Percentiles rank a stretch among this genome's conserved stretches.
Conservation (phyloP, 2,329 filamentous ascomycete species). For the Colletotrichum sp. region DNA sequence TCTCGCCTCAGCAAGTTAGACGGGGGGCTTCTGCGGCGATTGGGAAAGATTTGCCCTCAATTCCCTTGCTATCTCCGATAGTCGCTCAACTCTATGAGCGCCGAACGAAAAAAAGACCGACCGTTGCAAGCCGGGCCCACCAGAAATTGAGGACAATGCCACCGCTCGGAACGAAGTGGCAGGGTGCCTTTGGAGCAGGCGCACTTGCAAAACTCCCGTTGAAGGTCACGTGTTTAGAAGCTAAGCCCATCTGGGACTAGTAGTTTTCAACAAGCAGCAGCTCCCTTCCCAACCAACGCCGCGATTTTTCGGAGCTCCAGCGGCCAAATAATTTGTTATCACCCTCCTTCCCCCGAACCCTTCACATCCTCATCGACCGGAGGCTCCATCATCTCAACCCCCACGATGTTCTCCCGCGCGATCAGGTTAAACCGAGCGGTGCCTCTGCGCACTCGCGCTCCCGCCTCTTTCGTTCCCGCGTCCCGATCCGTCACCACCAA, state of each 20-base stretch:
- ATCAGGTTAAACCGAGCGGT: constrained; percentile 66
- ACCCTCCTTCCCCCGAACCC: constrained; percentile 29
- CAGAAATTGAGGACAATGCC: neutral
- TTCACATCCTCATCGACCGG: constrained; percentile 34
- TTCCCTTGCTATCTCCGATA: constrained; percentile 14
- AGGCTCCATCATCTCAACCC: constrained; percentile 29
- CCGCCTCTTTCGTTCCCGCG: constrained; percentile 49
- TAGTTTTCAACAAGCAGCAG: constrained; percentile 39
- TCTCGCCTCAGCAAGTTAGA: neutral
- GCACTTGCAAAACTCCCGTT: constrained; percentile 21
- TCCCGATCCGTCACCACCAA: constrained; percentile 90
- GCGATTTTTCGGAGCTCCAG: constrained; percentile 49
- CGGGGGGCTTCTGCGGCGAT: neutral
- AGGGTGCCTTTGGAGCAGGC: neutral
- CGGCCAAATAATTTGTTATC: constrained; percentile 33
- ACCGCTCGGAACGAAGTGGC: neutral
- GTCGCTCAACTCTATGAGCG: neutral
- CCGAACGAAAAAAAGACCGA: neutral
- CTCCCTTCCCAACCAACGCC: constrained; percentile 38
- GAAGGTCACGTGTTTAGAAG: constrained; percentile 28
- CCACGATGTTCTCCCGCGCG: constrained; percentile 74
- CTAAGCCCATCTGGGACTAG: constrained; percentile 34
- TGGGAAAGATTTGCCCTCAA: neutral
- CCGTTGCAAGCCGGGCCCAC: constrained; percentile 14
- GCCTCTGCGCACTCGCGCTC: constrained; percentile 58